phyloP scores from a whole-genome alignment of 1,284 basidiomycete genomes.

The Sporisorium graminicola region DNA sequence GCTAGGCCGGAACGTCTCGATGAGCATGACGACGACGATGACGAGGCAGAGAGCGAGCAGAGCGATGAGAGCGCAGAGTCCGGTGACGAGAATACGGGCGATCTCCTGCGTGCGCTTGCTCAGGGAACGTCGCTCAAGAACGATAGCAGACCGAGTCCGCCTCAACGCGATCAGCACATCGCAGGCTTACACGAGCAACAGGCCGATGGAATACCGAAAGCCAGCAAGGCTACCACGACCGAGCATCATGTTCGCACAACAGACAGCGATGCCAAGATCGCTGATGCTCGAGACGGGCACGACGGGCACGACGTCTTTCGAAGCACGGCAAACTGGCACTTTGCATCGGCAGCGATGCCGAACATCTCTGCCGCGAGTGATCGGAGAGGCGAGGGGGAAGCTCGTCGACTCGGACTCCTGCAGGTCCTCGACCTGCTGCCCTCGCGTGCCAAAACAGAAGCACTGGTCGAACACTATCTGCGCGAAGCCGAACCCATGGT shows the following conservation, averaged over 20 bases:
- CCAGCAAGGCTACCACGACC: background rate
- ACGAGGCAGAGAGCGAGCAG: slow-evolving; percentile 34
- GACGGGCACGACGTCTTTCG: background rate
- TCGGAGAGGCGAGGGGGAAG: background rate
- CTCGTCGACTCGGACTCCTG: slow-evolving; percentile 13
- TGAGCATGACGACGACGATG: slow-evolving; percentile 13
- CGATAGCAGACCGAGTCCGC: background rate
- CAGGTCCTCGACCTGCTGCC: slow-evolving; percentile 27
- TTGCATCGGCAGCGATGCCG: slow-evolving; percentile 22
- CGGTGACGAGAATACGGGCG: slow-evolving; percentile 33
- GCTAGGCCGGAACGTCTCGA: background rate
- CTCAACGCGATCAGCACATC: slow-evolving; percentile 1
- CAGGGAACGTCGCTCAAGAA: slow-evolving; percentile 28
- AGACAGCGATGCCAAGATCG: background rate
- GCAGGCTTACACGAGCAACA: background rate
- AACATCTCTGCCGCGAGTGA: slow-evolving; percentile 13
- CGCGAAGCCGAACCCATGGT: slow-evolving; percentile 44
- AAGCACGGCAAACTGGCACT: background rate
- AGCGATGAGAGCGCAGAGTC: slow-evolving; percentile 42
- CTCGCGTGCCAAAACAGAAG: slow-evolving; percentile 30
- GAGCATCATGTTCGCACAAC: background rate
- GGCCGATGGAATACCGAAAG: background rate
- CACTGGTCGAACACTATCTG: slow-evolving; percentile 39
- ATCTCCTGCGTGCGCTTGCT: slow-evolving; percentile 33
- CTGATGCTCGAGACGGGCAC: background rate